A percentile compares a stretch with the other conserved stretches of the same genome.
phyloP scores from a whole-genome alignment of 192 early-diverging fungal species.

The Endogone sp. region DNA sequence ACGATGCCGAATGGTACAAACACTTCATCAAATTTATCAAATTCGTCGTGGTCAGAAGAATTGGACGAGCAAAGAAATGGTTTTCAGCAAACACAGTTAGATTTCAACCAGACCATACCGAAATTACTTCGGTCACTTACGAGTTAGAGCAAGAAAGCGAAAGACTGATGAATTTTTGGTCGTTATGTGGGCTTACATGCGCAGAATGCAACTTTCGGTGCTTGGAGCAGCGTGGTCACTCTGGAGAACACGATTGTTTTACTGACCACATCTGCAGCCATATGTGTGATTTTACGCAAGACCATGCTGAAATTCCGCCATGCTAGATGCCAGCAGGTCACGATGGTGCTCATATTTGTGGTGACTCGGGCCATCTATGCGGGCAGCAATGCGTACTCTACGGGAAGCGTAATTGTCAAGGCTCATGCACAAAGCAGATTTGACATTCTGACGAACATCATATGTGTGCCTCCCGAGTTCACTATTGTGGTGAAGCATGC shows the following conservation, averaged over 20 bases:
- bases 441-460: slow-evolving; percentile 20
- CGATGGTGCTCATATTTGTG: neutral
- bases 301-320: neutral
- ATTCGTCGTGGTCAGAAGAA: slow-evolving; percentile 8
- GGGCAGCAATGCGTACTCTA: neutral
- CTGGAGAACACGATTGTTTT: slow-evolving; percentile 16
- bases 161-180: slow-evolving; percentile 10
- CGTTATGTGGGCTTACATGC: neutral
- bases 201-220: slow-evolving; percentile 12
- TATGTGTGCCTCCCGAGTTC: slow-evolving; percentile 16
- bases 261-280: slow-evolving; percentile 15
- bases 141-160: slow-evolving; percentile 18
- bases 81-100: slow-evolving; percentile 2
- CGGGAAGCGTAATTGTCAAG: slow-evolving; percentile 4
- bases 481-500: slow-evolving; percentile 30
- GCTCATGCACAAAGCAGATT: slow-evolving; percentile 1
- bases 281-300: slow-evolving; percentile 9
- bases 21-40: slow-evolving; percentile 8
- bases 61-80: slow-evolving; percentile 15
- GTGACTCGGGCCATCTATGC: slow-evolving; percentile 4
- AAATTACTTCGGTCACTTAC: slow-evolving; percentile 7
- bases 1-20: slow-evolving; percentile 17
- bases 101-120: slow-evolving; percentile 12
- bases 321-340: slow-evolving; percentile 3
- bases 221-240: slow-evolving; percentile 6